phyloP scores from a whole-genome alignment of 257 asterid species.

The Fraxinus anomala region DNA sequence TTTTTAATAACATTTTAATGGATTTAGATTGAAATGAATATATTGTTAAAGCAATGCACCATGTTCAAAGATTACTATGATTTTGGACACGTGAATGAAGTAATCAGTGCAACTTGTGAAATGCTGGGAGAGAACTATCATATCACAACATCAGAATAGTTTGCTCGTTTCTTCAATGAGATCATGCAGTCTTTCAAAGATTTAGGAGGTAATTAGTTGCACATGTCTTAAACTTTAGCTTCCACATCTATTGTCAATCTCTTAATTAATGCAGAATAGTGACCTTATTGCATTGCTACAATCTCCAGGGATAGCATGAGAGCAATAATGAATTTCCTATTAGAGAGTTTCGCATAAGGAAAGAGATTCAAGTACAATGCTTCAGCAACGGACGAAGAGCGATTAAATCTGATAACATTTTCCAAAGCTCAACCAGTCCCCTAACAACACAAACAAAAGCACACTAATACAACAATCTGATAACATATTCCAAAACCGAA shows the following conservation, averaged over 20 bases:
- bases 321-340: conserved; percentile 4
- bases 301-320: not conserved
- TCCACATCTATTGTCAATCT: not conserved
- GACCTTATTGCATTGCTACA: not conserved
- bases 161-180: not conserved
- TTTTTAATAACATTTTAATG: not conserved
- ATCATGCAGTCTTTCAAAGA: not conserved
- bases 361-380: not conserved
- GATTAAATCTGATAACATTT: conserved; percentile 4
- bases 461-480: not conserved
- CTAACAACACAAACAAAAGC: not conserved
- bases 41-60: not conserved
- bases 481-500: not conserved
- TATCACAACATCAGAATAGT: not conserved
- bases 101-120: not conserved
- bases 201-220: not conserved
- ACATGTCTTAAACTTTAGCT: conserved; percentile 9
- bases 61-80: not conserved
- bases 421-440: conserved; percentile 4
- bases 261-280: conserved; percentile 3
- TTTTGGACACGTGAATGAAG: not conserved
- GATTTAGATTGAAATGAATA: not conserved
- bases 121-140: not conserved
- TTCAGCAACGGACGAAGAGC: not conserved
- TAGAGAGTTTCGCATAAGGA: not conserved